Conservation (phyloP, 331 rosid genomes). For the Malus hybrid region DNA sequence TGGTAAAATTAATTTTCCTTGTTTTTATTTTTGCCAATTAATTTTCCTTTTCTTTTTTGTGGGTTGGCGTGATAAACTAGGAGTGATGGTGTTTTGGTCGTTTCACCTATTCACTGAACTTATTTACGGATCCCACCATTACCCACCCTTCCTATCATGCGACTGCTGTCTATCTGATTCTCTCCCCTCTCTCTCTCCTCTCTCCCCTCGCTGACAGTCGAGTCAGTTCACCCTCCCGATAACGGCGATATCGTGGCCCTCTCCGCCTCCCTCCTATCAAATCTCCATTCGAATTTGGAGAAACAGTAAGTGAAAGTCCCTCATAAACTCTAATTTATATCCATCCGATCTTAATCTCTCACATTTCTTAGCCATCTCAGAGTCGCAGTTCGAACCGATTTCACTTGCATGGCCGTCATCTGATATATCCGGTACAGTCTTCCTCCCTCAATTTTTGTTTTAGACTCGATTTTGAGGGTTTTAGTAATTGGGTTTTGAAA, state of each 20-base stretch:
- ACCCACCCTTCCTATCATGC: neutral
- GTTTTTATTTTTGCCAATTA: no score
- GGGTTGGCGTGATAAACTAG: neutral
- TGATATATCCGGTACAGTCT: conserved; percentile 26
- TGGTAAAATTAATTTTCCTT: no score
- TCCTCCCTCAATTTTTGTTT: conserved; percentile 1
- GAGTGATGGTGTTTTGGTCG: neutral
- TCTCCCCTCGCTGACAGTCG: conserved; percentile 4
- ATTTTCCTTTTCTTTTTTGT: neutral
- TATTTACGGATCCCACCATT: conserved; percentile 38
- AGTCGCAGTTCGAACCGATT: conserved; percentile 5
- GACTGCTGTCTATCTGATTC: neutral
- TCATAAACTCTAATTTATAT: conserved; percentile 27
- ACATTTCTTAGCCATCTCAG: neutral
- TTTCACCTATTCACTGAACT: neutral
- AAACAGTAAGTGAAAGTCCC: neutral
- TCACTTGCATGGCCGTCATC: conserved; percentile 22
- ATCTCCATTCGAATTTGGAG: neutral
- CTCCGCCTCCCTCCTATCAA: conserved; percentile 13
- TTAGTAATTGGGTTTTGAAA: neutral
- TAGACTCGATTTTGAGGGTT: conserved; percentile 14
- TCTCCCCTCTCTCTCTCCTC: conserved; percentile 6
- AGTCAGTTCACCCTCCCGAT: conserved; percentile 20
- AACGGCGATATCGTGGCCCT: conserved; percentile 24
- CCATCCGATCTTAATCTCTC: conserved; percentile 14